Evolutionary conservation across 1,284 basidiomycete species (phyloP), one percentile per base, ranked within the genome.

Genomic region (Melampsora larici-populina): DNA sequence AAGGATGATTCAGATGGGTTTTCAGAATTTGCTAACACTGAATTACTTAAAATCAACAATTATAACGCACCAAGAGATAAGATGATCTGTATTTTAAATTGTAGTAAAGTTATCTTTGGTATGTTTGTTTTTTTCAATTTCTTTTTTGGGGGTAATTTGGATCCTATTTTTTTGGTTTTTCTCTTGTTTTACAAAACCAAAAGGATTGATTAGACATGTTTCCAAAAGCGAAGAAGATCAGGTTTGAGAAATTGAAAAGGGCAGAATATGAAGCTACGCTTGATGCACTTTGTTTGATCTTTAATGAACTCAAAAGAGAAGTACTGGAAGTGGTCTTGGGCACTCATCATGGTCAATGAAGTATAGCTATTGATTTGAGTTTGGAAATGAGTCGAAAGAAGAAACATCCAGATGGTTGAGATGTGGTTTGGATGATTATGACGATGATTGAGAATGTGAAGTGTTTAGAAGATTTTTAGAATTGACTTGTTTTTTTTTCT

Each of bases 31-130:
- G 95, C 95, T 0, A 89, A 94, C 82, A 92, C 96, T 93, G 94
- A 97, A 84, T 86, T 99, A 65, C 85, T 94, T 82, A 99, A 97
- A 87, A 92, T 99, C 81, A 98, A 97, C 83, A 94, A 97, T 84
- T 99, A 98, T 87, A 98, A 98, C 84, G 96, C 96, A 26, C 96
- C 96, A 13, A 87, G 96, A 65, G 96, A 99, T 85, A 99, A 99
- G 86, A 87, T 98, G 79, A 99, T 99, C 79, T 99, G 97, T 85
- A 92, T 99, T 66, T 86, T 99, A 67, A 99, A 99, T 83, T 93
- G 90, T 85, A 99, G 95, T 89, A 99, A 99, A 86, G 94, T 99
- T 85, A 98, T 99, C 82, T 99, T 97, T 84, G 96, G 96, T 93
- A 81, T 80, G 90, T 71, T 49, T 83, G 78, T n/a, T 78, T 9